These are phyloP conservation scores for Saccharomyces hybrid DNA, from an alignment of 1,139 yeast species.

Conservation along the genomic window DNA sequence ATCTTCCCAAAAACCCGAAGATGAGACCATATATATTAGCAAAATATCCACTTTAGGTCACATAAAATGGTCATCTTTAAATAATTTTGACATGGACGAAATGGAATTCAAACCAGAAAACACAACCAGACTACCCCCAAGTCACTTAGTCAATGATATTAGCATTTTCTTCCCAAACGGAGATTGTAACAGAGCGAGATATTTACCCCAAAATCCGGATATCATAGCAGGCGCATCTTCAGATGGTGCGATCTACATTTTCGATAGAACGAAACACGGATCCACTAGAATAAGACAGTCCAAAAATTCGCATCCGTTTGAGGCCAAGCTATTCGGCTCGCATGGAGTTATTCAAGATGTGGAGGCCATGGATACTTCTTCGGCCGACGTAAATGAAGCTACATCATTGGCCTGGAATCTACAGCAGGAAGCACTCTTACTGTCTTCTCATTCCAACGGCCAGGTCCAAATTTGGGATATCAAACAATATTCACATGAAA, in stretches of 20 bases:
- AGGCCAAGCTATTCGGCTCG: conserved; percentile 11
- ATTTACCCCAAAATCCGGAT: conserved; percentile 67
- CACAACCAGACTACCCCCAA: conserved; percentile 26
- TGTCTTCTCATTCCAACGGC: conserved; percentile 55
- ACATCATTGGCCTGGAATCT: conserved; percentile 45
- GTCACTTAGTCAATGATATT: conserved; percentile 23
- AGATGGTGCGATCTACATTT: conserved; percentile 61
- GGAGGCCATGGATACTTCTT: conserved; percentile 1
- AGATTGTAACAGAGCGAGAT: conserved; percentile 70
- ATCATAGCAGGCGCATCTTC: conserved; percentile 73
- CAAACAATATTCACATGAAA: conserved; percentile 22
- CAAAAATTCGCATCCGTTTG: conserved; percentile 7
- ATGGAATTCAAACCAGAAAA: conserved; percentile 32
- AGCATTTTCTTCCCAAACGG: conserved; percentile 30
- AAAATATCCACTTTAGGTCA: conserved; percentile 28
- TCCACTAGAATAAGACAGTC: conserved; percentile 13
- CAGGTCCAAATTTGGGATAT: conserved; percentile 51
- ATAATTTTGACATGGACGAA: conserved; percentile 32
- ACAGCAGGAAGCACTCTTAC: conserved; percentile 42
- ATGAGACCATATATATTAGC: conserved; percentile 28
- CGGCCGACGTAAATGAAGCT: conserved; percentile 15
- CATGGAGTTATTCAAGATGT: conserved; percentile 7
- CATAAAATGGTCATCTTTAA: conserved; percentile 29
- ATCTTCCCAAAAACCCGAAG: conserved; percentile 31
- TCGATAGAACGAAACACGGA: conserved; percentile 45